phyloP scores from a whole-genome alignment of 1,284 basidiomycete species.

The Pisolithus thermaeus region DNA sequence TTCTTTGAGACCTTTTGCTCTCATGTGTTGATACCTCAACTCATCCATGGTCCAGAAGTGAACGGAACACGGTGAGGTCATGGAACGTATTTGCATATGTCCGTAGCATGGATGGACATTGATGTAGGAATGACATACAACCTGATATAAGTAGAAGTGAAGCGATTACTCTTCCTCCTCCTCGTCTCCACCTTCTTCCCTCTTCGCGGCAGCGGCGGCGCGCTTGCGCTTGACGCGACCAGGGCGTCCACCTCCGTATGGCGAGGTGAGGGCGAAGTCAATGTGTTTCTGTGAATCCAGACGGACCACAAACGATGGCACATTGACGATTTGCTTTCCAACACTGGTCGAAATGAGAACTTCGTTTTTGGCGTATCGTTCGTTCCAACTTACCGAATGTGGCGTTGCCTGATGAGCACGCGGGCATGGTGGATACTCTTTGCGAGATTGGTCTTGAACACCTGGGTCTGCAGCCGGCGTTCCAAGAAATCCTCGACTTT shows the following conservation, averaged over 20 bases:
- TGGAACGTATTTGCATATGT: slow-evolving; percentile 25
- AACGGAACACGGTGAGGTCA: slow-evolving; percentile 10
- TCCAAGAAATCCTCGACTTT: slow-evolving; percentile 99
- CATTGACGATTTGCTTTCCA: slow-evolving; percentile 99
- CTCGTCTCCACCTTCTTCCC: slow-evolving; percentile 85
- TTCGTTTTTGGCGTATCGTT: too few species aligned
- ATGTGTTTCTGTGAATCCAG: slow-evolving; percentile 98
- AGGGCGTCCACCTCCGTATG: slow-evolving; percentile 94
- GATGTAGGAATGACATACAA: slow-evolving; percentile 21
- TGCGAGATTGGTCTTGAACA: slow-evolving; percentile 98
- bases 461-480: slow-evolving; percentile 97
- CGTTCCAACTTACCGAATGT: slow-evolving; percentile 69
- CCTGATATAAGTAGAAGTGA: slow-evolving; percentile 19
- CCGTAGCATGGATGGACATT: slow-evolving; percentile 28
- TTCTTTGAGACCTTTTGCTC: too few species aligned
- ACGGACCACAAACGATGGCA: slow-evolving; percentile 98
- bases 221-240: slow-evolving; percentile 99
- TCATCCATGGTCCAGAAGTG: background rate
- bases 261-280: slow-evolving; percentile 96
- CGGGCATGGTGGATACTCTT: slow-evolving; percentile 99
- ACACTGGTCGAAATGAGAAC: slow-evolving; percentile 47
- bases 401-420: slow-evolving; percentile 95
- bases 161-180: slow-evolving; percentile 80
- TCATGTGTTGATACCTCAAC: too few species aligned
- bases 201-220: slow-evolving; percentile 87